These are phyloP conservation scores for Hypomontagnella submonticulosa DNA, from an alignment of 495 filamentous ascomycete genomes.

Conservation along the genomic window DNA sequence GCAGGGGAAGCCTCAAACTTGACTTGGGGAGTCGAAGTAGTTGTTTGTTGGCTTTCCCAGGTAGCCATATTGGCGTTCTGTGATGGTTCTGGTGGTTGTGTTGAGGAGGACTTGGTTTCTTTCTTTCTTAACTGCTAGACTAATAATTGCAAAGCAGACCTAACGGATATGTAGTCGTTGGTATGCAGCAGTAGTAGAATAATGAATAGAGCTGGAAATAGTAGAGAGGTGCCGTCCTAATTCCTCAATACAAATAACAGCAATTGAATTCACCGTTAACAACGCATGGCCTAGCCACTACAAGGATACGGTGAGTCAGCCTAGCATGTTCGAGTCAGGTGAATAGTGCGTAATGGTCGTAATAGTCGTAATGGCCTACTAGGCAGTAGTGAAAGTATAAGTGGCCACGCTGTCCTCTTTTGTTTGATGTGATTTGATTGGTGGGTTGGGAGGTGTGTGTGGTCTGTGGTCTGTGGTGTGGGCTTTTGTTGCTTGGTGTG, in stretches of 20 bases:
- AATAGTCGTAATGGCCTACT: not conserved
- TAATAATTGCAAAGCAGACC: too few species aligned
- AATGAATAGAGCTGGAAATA: constrained; percentile 30
- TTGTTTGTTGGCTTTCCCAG: constrained; percentile 49
- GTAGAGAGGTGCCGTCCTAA: constrained; percentile 58
- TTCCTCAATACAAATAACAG: constrained; percentile 56
- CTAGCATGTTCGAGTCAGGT: constrained; percentile 26
- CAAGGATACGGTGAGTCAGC: constrained; percentile 34
- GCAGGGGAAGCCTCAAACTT: constrained; percentile 62
- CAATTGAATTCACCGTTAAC: constrained; percentile 30
- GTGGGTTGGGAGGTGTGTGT: constrained; percentile 8
- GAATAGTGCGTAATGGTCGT: not conserved
- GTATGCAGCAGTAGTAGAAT: constrained; percentile 22
- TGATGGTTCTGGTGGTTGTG: constrained; percentile 13
- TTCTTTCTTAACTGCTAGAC: constrained; percentile 20
- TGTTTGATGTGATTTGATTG: constrained; percentile 13
- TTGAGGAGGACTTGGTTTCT: constrained; percentile 52
- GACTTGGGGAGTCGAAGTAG: constrained; percentile 53
- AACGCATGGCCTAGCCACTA: constrained; percentile 35
- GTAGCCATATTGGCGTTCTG: constrained; percentile 49
- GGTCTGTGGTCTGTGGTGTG: too few species aligned
- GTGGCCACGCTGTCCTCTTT: constrained; percentile 24
- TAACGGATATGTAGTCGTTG: constrained; percentile 1
- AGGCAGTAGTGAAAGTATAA: constrained; percentile 28
- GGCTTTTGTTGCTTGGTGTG: constrained; percentile 12